A percentile compares a stretch with the other conserved stretches of the same genome.
Conservation (phyloP, 345 rosid species). For the Gossypium stocksii region DNA sequence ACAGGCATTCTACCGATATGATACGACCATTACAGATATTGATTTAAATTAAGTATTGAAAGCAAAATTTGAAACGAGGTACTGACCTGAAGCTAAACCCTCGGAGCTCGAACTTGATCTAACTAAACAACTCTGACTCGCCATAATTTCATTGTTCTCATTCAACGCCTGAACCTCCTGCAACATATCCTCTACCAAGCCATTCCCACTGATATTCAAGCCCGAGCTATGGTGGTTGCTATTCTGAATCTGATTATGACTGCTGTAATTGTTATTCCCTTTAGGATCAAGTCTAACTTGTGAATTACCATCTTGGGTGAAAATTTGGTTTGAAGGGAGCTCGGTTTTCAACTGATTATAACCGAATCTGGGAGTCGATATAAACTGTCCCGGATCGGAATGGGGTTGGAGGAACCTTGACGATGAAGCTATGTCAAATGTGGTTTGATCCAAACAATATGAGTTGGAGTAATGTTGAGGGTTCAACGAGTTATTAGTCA, state of each 20-base stretch:
- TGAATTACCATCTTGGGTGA: conserved; percentile 19
- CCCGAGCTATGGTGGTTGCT: conserved; percentile 9
- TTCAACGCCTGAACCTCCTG: conserved; percentile 43
- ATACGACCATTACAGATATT: no score
- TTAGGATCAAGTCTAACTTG: conserved; percentile 18
- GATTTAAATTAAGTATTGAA: background rate
- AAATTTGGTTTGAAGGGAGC: conserved; percentile 74
- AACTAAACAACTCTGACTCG: conserved; percentile 12
- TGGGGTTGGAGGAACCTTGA: conserved; percentile 20
- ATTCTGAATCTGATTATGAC: background rate
- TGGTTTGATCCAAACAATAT: conserved; percentile 21
- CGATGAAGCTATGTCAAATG: conserved; percentile 12
- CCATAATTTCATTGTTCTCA: conserved; percentile 27
- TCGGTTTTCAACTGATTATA: conserved; percentile 38
- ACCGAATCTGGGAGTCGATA: conserved; percentile 21
- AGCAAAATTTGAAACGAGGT: background rate
- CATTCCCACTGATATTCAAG: conserved; percentile 24
- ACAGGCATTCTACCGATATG: no score
- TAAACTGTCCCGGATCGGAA: conserved; percentile 30
- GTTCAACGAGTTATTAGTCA: conserved; percentile 16
- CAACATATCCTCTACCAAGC: conserved; percentile 52
- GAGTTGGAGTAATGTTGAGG: conserved; percentile 14
- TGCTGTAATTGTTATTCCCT: conserved; percentile 6
- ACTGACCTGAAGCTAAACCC: conserved; percentile 35
- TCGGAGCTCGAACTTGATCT: conserved; percentile 23